phyloP scores from a whole-genome alignment of 768 basidiomycete species.

The Calvatia gigantea region DNA sequence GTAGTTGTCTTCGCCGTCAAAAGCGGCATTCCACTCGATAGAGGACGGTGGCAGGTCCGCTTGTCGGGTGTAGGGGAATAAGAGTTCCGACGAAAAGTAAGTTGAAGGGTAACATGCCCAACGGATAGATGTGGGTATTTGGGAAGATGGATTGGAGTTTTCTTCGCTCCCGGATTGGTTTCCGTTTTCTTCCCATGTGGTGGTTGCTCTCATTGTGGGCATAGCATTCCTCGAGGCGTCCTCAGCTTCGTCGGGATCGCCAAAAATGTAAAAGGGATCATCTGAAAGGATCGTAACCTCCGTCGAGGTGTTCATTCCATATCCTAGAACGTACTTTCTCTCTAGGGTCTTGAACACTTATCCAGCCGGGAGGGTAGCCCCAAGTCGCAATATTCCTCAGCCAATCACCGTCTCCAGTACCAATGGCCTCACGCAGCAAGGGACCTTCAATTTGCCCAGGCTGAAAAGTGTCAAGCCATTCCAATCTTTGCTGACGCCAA shows the following conservation, averaged over 20 bases:
- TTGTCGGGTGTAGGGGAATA: constrained; percentile 47
- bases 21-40: constrained; percentile 14
- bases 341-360: constrained; percentile 47
- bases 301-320: constrained; percentile 28
- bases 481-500: constrained; percentile 53
- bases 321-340: constrained; percentile 47
- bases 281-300: constrained; percentile 22
- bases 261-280: constrained; percentile 33
- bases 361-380: constrained; percentile 82
- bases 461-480: constrained; percentile 56
- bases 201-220: neutral
- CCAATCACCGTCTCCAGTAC: constrained; percentile 43
- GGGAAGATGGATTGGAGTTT: neutral
- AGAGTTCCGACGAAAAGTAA: constrained; percentile 53
- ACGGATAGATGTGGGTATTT: constrained; percentile 24
- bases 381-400: constrained; percentile 61
- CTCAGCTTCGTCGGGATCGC: constrained; percentile 31
- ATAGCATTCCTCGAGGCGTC: constrained; percentile 25
- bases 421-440: constrained; percentile 54
- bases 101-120: constrained; percentile 65
- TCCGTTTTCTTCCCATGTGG: neutral
- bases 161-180: neutral
- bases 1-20: constrained; percentile 28
- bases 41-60: constrained; percentile 30
- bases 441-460: constrained; percentile 54